A percentile compares a stretch with the other conserved stretches of the same genome.
Evolutionary conservation across 345 rosid species (phyloP).

Genomic region (Corymbia maculata): DNA sequence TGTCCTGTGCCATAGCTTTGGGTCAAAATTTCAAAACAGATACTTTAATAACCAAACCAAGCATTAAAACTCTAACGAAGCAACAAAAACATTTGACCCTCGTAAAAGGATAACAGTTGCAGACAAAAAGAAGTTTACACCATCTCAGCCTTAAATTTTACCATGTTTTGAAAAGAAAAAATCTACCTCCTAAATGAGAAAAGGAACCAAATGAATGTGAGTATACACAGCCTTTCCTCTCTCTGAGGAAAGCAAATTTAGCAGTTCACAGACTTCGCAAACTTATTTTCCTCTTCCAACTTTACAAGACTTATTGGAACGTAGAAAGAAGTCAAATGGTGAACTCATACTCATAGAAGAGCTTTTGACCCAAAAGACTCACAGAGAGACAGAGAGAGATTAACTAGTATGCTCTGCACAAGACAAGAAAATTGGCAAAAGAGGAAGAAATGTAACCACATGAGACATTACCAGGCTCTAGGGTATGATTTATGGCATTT

Average conservation of each 20-base stretch:
- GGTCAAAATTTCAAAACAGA: background rate
- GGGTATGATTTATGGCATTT: background rate
- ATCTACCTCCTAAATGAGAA: background rate
- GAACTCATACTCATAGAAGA: background rate
- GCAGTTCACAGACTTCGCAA: background rate
- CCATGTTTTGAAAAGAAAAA: background rate
- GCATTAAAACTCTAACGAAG: background rate
- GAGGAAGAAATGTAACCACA: background rate
- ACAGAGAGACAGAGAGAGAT: background rate
- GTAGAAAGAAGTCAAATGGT: background rate
- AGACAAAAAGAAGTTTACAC: background rate
- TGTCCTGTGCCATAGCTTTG: conserved; percentile 19
- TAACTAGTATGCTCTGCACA: background rate
- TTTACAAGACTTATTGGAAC: background rate
- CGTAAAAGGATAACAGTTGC: background rate
- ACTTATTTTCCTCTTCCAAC: background rate
- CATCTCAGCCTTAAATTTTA: background rate
- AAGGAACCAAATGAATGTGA: background rate
- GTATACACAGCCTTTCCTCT: background rate
- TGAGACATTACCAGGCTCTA: background rate
- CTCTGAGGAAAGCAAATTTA: background rate
- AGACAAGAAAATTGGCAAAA: background rate
- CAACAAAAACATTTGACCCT: background rate
- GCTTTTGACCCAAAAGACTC: background rate
- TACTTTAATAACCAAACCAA: background rate